Evolutionary conservation across 768 basidiomycete genomes (phyloP), one percentile per base, ranked within the genome.

Genomic region (Coprinopsis marcescibilis): DNA sequence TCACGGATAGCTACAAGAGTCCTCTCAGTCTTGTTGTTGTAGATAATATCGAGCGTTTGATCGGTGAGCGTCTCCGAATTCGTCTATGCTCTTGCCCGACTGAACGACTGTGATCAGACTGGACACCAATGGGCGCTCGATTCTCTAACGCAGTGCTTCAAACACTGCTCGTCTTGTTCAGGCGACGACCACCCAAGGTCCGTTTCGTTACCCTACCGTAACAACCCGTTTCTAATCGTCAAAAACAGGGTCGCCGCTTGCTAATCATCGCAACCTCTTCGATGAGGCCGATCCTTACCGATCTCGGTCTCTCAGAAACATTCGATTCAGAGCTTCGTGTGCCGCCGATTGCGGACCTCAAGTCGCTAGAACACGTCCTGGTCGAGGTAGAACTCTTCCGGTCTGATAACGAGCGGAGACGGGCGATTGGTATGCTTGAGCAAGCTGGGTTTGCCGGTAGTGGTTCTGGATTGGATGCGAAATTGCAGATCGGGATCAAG

Each of bases 141-240:
- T 99, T 97, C 68, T 97, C 95, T 1, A 98, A 98, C 62, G 72
- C 83, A 6, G 90, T 97, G 3, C 71, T 99, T 19, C 96, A 98
- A 63, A 75, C 94, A 0, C 67, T 99, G 14, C 70, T 96, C 42
- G 94, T 98, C 0, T 71, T 99, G 20, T 81, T 97, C 51, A 81
- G 80, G 36, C 84, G 89, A 52, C 77, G 88, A 50, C 96, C 96
- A 34, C 96, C 96, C 0, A 96, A 96, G 77, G 92, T 90, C 53
- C 33, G 68, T 53, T 6, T 24, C 14, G n/a, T 21, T 10, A 8
- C 11, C 32, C 19, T 30, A 3, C 21, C 17, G 4, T 43, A n/a
- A 20, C 38, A 38, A n/a, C 13, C 32, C 26, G 2, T 4, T 26
- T 10, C 29, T 15, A 14, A 29, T 25, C 24, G 4, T 2, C 39